Base-by-base conservation (phyloP, 768 basidiomycete species). In the Psilocybe azurescens region DNA sequence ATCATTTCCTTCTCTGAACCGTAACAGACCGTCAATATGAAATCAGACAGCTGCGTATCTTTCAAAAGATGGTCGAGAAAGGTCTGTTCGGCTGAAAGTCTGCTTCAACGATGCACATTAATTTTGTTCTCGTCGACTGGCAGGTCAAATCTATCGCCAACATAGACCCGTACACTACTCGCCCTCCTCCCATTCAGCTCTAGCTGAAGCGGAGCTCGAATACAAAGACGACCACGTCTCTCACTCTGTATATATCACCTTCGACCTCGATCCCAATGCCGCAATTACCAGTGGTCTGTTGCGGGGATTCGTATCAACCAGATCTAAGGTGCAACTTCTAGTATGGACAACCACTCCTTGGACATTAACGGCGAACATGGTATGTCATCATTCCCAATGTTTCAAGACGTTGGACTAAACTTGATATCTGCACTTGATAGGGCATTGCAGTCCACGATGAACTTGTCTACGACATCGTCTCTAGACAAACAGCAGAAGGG, bases 301-400 rank as follows among this genome's bases (percentile, higher is more conserved):
- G 50, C 75, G 72, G 24, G 60, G 77, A 14, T 60, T 81, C 14
- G 56, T 83, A 6, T 65, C 70, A 2, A 70, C 65, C 16, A 68
- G 53, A 3, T 65, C 70, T 11, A 72, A 74, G 2, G 74, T 89
- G 10, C 81, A 82, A 30, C 67, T 97, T 9, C 78, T 95, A 16
- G 91, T 97, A 3, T 99, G 97, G 97, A 99, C 97, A 2, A 99
- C 97, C 3, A 99, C 97, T 0, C 93, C 97, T 1, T 99, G 97
- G 97, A 99, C 94, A 3, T 77, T 99, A 51, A 94, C 93, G 5
- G 93, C 94, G 1, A 99, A 99, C 70, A 94, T 95, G 91, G 95
- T 95, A 66, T 46, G 83, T 48, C 5, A 4, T 13, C 11, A 62
- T 46, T 36, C 8, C 29, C 3, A 55, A 46, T 36, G 11, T 16